Evolutionary conservation across 1,284 basidiomycete species (phyloP).

Genomic region (Anthracocystis panici-leucophaei): DNA sequence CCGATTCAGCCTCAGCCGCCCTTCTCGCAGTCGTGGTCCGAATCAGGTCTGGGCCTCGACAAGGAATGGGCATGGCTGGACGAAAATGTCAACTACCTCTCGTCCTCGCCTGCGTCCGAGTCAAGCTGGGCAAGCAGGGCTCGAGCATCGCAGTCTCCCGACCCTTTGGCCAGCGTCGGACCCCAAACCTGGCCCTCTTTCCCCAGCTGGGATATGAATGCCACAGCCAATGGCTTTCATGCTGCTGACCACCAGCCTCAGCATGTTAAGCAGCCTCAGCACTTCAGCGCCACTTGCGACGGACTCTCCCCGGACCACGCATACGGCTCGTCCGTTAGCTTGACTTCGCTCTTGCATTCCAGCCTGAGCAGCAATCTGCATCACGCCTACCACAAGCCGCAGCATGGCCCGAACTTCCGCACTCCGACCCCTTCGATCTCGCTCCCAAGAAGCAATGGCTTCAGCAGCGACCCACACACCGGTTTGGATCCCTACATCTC

Average conservation of each 20-base stretch:
- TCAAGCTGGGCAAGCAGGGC: neutral
- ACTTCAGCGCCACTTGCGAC: neutral
- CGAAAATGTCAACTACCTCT: neutral
- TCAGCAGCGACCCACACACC: neutral
- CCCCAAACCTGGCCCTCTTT: neutral
- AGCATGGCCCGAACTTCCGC: neutral
- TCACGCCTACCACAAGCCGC: neutral
- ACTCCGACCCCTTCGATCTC: neutral
- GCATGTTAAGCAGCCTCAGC: neutral
- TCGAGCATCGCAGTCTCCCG: neutral
- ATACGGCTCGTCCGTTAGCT: neutral
- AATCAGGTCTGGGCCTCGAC: neutral
- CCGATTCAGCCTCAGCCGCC: neutral
- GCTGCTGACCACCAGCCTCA: neutral
- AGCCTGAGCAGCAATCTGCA: neutral
- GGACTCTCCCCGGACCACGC: neutral
- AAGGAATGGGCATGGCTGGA: neutral
- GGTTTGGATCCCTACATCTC: neutral
- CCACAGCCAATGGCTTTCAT: neutral
- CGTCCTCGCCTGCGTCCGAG: constrained; percentile 10
- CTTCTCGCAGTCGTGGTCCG: neutral
- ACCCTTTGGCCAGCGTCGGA: neutral
- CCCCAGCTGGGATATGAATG: constrained; percentile 7
- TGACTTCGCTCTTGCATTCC: neutral
- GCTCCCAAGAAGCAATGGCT: neutral